A percentile compares a stretch with the other conserved stretches of the same genome.
Evolutionary conservation across 148 eudicot species (phyloP).

Genomic region (Suaeda aralocaspica): DNA sequence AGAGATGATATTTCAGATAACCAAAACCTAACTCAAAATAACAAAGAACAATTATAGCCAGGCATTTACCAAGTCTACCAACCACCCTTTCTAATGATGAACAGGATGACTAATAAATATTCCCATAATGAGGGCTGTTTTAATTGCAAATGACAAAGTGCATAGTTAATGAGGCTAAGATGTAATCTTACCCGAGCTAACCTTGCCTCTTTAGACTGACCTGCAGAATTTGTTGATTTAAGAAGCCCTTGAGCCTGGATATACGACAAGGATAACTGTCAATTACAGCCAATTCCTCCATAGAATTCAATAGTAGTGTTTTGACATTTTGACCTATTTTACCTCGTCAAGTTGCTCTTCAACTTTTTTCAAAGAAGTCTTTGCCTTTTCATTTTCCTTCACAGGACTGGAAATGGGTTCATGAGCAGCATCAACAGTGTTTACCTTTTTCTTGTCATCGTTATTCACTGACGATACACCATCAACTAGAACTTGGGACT

Average conservation of each 20-base stretch:
- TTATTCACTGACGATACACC: constrained; percentile 27
- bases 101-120: not conserved
- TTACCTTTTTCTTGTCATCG: constrained; percentile 31
- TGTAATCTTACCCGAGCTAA: constrained; percentile 80
- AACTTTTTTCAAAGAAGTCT: constrained; percentile 41
- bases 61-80: not conserved
- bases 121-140: not conserved
- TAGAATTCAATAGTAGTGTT: constrained; percentile 6
- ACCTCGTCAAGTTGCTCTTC: constrained; percentile 97
- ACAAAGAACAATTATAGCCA: not conserved
- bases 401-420: constrained; percentile 38
- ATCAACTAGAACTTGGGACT: constrained; percentile 32
- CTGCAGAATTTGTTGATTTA: constrained; percentile 66
- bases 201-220: constrained; percentile 98
- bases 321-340: constrained; percentile 27
- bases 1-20: not conserved
- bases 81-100: not conserved
- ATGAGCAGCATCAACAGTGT: constrained; percentile 32
- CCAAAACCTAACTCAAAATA: not conserved
- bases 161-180: not conserved
- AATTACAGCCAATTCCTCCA: constrained; percentile 25
- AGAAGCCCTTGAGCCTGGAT: constrained; percentile 95
- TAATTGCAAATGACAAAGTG: not conserved
- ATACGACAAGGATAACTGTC: constrained; percentile 33
- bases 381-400: constrained; percentile 36